A percentile compares a stretch with the other conserved stretches of the same genome.
Evolutionary conservation across 2,329 filamentous ascomycete genomes (phyloP).

Genomic region (Pseudocercospora macadamiae): DNA sequence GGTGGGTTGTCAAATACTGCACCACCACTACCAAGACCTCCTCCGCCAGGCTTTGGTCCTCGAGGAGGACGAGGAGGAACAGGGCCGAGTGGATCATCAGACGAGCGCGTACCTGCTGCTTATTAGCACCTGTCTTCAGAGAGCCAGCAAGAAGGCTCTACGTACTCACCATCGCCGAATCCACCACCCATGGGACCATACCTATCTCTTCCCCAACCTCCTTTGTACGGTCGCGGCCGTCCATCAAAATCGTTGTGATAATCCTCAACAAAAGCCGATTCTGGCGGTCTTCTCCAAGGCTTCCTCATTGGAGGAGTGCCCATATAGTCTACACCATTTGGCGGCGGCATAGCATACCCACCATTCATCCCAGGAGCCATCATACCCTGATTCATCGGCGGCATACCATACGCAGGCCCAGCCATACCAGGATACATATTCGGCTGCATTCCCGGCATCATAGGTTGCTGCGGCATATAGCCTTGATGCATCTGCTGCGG

Average conservation of each 20-base stretch:
- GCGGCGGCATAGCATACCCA: not conserved
- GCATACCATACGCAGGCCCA: not conserved
- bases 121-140: not conserved
- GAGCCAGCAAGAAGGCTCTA: not conserved
- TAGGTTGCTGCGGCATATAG: not conserved
- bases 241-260: not conserved
- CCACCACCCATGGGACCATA: not conserved
- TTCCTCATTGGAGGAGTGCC: not conserved
- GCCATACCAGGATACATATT: not conserved
- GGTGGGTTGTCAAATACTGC: not conserved
- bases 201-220: not conserved
- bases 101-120: not conserved
- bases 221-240: not conserved
- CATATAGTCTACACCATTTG: not conserved
- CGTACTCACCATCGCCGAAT: slow-evolving; percentile 1
- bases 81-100: not conserved
- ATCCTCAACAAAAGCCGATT: not conserved
- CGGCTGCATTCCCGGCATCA: slow-evolving; percentile 8
- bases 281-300: not conserved
- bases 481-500: not conserved
- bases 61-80: not conserved
- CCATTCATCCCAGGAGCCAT: not conserved
- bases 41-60: not conserved
- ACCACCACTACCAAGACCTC: not conserved
- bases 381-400: not conserved